Evolutionary conservation across 1,284 basidiomycete species (phyloP), one percentile per base, ranked within the genome.

Genomic region (Pseudozyma sp.): DNA sequence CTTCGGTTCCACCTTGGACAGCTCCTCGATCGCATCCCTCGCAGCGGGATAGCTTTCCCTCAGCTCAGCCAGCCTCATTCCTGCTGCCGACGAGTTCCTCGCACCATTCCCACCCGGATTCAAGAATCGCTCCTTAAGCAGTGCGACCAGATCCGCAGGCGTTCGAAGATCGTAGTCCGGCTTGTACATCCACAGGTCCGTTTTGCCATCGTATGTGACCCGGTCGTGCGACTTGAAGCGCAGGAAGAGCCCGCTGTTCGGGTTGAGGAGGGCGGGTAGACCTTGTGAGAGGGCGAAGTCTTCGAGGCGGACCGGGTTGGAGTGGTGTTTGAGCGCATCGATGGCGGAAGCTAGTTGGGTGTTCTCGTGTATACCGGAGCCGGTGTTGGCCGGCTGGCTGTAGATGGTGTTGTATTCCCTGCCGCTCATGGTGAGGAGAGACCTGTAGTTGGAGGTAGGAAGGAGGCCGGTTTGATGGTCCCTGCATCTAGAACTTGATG

Each of bases 41-140:
- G 93, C 92, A 68, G 92, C 92, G 73, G 93, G 92, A 91, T 93
- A 96, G 17, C 92, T 92, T 80, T 95, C 94, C 77, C 94, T 92
- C 44, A 96, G 86, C 2, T 90, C 88, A 10, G 92, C 89, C 16
- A 95, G 90, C n/a, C 92, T 89, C 60, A 96, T 89, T 0, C 94
- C 94, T 5, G 75, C 75, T 8, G 76, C 69, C 4, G 68, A 69
- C 0, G 75, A 63, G 30, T 61, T 64, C 5, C 68, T 51, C 7
- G 62, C 68, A 1, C 74, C 68, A 24, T 69, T 67, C 9, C 54
- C 54, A 5, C 72, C 71, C 0, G 76, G 78, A 24, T 77, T 71
- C 45, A 77, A 49, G 50, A 78, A 82, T 9, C 78, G 56, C 11
- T 76, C 60, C 46, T 71, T 71, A 8, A 96, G 91, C 81, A 95